These are phyloP conservation scores for Phalaenopsis aphrodite DNA, from an alignment of 106 monocot genomes.

Conservation along the genomic window DNA sequence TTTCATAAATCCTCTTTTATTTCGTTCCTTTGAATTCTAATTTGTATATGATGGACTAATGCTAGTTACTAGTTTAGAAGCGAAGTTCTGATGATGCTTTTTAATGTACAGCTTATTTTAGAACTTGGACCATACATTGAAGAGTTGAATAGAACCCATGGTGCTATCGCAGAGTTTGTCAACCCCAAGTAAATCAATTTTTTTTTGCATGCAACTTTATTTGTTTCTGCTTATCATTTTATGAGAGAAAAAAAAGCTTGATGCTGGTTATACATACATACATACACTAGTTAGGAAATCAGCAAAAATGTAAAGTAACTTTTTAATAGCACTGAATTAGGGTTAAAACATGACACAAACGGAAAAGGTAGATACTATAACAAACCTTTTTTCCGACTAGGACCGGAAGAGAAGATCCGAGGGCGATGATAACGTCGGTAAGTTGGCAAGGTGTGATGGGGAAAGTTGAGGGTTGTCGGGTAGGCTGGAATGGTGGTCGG, in stretches of 20 bases:
- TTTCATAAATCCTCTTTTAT: background rate
- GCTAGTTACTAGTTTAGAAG: background rate
- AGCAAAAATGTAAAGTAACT: too few relatives aligned
- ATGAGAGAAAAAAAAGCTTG: background rate
- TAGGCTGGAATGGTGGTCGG: too few relatives aligned
- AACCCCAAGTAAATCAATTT: conserved; percentile 74
- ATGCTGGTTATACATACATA: background rate
- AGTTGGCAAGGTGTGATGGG: too few relatives aligned
- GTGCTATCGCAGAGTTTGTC: conserved; percentile 93
- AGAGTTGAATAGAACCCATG: conserved; percentile 73
- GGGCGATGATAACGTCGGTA: too few relatives aligned
- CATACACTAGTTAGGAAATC: too few relatives aligned
- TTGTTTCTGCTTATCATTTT: conserved; percentile 1
- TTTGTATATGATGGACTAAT: background rate
- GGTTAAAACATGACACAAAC: too few relatives aligned
- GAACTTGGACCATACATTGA: conserved; percentile 78
- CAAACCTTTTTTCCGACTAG: too few relatives aligned
- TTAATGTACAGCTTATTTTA: conserved; percentile 69
- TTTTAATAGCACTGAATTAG: too few relatives aligned
- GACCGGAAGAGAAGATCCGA: too few relatives aligned
- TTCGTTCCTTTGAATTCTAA: background rate
- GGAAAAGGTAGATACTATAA: too few relatives aligned
- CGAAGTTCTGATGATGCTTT: conserved; percentile 1
- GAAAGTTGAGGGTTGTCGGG: too few relatives aligned
- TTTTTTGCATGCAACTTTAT: background rate